These are phyloP conservation scores for Talaromyces sp. DNA, from an alignment of 2,329 filamentous ascomycete genomes.

Conservation along the genomic window DNA sequence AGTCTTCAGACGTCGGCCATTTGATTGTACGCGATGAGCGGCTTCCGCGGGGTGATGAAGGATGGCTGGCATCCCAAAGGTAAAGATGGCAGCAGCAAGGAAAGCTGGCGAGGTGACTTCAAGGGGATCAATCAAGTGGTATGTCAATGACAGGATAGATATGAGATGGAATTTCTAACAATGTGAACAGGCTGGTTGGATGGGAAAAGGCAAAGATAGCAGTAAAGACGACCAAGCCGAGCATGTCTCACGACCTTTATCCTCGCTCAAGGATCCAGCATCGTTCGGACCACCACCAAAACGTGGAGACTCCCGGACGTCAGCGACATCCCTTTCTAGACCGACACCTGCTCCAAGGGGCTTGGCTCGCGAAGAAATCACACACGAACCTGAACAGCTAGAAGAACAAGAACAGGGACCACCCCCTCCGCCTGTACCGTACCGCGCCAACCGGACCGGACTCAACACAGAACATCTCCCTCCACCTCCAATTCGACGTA, in stretches of 20 bases:
- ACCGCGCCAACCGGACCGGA: constrained; percentile 65
- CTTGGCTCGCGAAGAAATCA: constrained; percentile 35
- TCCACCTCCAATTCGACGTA: constrained; percentile 58
- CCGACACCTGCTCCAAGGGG: constrained; percentile 35
- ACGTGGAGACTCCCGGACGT: constrained; percentile 36
- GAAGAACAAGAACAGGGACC: constrained; percentile 37
- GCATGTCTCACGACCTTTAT: constrained; percentile 59
- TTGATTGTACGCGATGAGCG: constrained; percentile 38
- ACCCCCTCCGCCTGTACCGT: constrained; percentile 57
- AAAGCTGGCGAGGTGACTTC: constrained; percentile 53
- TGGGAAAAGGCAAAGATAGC: constrained; percentile 51
- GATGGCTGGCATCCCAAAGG: constrained; percentile 52
- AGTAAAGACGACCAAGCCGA: constrained; percentile 40
- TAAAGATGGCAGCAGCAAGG: constrained; percentile 49
- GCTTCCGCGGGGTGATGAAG: constrained; percentile 45
- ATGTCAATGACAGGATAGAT: constrained; percentile 20
- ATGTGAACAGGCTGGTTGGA: constrained; percentile 51
- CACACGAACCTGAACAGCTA: constrained; percentile 26
- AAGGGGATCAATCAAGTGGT: constrained; percentile 55
- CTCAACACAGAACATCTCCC: constrained; percentile 64
- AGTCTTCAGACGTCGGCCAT: not conserved
- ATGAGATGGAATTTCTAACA: not conserved
- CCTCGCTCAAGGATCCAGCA: constrained; percentile 67
- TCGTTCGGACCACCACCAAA: constrained; percentile 78
- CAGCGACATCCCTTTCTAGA: not conserved